Percentiles rank a stretch among this genome's conserved stretches.
Evolutionary conservation across 106 monocot species (phyloP).

Genomic region (Acorus gramineus): DNA sequence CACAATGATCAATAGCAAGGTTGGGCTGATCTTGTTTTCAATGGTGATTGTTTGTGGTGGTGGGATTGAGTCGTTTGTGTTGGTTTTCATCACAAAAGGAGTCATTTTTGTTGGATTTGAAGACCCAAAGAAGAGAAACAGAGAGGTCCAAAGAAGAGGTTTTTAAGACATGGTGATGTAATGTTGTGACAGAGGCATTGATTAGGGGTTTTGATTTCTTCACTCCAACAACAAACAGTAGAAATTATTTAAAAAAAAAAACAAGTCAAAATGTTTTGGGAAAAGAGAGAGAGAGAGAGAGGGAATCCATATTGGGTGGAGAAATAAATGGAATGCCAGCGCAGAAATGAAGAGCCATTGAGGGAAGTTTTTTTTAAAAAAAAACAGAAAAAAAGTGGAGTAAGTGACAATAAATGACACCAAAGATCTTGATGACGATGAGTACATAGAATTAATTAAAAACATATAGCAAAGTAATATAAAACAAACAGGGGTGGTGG

Average conservation of each 20-base stretch:
- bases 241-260: slow-evolving; percentile 2
- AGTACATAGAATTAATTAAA: no score
- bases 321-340: slow-evolving; percentile 28
- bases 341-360: slow-evolving; percentile 1
- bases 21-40: slow-evolving; percentile 59
- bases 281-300: slow-evolving; percentile 2
- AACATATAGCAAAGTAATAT: no score
- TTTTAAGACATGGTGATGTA: not conserved
- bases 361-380: no score
- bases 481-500: not conserved
- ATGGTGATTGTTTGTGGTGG: slow-evolving; percentile 17
- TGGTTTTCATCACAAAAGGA: no score
- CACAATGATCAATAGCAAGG: slow-evolving; percentile 49
- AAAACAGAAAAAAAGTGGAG: no score
- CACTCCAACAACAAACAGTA: not conserved
- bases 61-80: not conserved
- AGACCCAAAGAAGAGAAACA: not conserved
- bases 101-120: no score
- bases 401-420: no score
- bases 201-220: no score
- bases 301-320: slow-evolving; percentile 18
- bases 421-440: no score
- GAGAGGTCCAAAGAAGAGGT: slow-evolving; percentile 1
- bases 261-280: not conserved
- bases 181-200: no score